Base-by-base conservation (phyloP, 2,329 filamentous ascomycete genomes). In the Penicillium sp. region DNA sequence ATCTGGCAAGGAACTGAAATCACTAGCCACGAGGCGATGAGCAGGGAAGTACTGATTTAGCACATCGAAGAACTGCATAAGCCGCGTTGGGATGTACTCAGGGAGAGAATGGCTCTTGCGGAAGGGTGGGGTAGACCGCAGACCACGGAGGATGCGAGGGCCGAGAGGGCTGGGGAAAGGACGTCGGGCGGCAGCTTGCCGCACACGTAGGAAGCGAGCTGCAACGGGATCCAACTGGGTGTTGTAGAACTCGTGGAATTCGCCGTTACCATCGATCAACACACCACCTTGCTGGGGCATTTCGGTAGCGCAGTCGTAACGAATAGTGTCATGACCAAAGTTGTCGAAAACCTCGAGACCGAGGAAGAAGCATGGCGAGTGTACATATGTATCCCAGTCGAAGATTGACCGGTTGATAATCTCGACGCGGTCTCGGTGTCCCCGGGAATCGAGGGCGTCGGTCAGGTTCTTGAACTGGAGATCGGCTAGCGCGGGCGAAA, bases 311-410 rank as follows among this genome's bases (percentile, higher is more conserved):
- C 89, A 82, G 75, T 98, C 89, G 78, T 98, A 99, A 62, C 96
- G 93, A 60, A 99, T 86, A 57, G 88, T 85, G 77, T 99, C 95
- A 79, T 99, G 96, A 35, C 91, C 88, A 73, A 99, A 98, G 78
- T 99, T 99, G 80, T 99, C 95, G 70, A 97, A 96, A 63, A 99
- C 95, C 77, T 99, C 95, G 76, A 99, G 89, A 45, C 93, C 95
- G 43, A 99, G 85, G 81, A 99, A 98, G 82, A 96, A 99, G 79
- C 95, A 98, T 0, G 93, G 95, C 3, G 89, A 90, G 9, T 91
- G 89, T n/a, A 97, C 90, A 64, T 90, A 90, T 47, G 85, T 85
- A 63, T 89, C 80, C 93, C 95, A 99, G 74, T 96, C 91, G 71
- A 99, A 98, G 71, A 99, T 90, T 69, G 90, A 96, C 66, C 87